These are phyloP conservation scores for Smittium mucronatum DNA, from an alignment of 371 early-diverging fungal genomes.

Conservation along the genomic window DNA sequence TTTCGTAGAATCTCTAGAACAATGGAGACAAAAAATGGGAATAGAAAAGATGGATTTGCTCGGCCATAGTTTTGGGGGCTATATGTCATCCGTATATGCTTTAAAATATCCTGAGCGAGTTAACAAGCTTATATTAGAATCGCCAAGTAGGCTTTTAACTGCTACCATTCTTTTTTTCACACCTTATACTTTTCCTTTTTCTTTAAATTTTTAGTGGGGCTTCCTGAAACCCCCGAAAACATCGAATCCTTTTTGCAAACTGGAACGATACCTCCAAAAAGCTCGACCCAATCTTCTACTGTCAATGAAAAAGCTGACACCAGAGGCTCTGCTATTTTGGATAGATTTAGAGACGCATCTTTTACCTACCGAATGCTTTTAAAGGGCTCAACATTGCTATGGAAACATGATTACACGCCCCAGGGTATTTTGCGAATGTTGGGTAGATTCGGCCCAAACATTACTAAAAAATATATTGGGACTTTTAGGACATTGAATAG, in stretches of 20 bases:
- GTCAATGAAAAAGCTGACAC: background rate
- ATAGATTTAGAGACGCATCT: conserved; percentile 12
- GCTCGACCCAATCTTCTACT: background rate
- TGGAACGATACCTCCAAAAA: background rate
- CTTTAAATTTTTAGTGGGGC: conserved; percentile 22
- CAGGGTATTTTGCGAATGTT: conserved; percentile 61
- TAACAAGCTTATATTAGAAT: conserved; percentile 76
- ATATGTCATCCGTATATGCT: conserved; percentile 74
- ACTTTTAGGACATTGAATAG: conserved; percentile 51
- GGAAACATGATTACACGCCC: conserved; percentile 67
- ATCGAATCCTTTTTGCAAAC: background rate
- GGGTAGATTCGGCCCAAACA: conserved; percentile 65
- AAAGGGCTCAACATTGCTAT: conserved; percentile 29
- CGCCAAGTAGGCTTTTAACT: conserved; percentile 38
- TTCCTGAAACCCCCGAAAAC: conserved; percentile 23
- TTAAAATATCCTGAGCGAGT: conserved; percentile 75
- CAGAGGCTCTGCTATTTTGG: background rate
- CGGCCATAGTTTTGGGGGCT: conserved; percentile 82
- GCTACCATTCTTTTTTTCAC: background rate
- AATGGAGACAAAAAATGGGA: conserved; percentile 65
- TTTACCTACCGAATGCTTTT: conserved; percentile 16
- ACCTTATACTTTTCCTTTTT: background rate
- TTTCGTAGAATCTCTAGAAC: conserved; percentile 83
- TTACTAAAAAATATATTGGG: conserved; percentile 56
- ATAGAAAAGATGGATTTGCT: conserved; percentile 70